phyloP scores from a whole-genome alignment of 2,329 filamentous ascomycete genomes.

The Botrytis paeoniae region DNA sequence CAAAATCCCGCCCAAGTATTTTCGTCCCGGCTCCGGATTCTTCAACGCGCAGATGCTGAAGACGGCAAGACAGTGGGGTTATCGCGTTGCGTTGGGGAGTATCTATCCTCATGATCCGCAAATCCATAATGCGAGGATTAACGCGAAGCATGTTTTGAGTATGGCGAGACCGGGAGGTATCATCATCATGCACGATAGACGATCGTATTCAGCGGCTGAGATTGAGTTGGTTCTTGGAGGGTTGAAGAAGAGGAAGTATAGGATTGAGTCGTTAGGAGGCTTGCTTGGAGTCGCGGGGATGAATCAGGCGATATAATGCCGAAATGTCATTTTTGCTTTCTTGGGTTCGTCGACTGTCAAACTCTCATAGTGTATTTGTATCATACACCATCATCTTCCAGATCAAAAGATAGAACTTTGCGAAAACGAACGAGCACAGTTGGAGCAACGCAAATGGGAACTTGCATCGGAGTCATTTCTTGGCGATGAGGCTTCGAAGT shows the following conservation, averaged over 20 bases:
- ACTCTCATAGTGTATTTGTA: background rate
- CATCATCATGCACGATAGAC: constrained; percentile 81
- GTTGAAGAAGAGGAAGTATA: constrained; percentile 66
- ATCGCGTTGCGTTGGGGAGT: constrained; percentile 73
- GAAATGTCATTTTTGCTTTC: background rate
- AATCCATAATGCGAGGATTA: constrained; percentile 65
- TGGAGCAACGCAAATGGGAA: background rate
- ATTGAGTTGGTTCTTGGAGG: constrained; percentile 68
- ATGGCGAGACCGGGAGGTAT: constrained; percentile 75
- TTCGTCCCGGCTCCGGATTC: constrained; percentile 80
- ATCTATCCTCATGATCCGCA: constrained; percentile 93
- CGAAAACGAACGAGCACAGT: background rate
- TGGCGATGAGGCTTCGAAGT: background rate
- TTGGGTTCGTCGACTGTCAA: background rate
- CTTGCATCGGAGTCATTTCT: background rate
- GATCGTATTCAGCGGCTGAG: constrained; percentile 82
- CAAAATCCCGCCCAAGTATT: constrained; percentile 53
- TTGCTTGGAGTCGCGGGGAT: constrained; percentile 47
- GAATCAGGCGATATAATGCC: background rate
- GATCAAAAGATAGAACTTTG: background rate
- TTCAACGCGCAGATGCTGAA: constrained; percentile 70
- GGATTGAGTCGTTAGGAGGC: constrained; percentile 67
- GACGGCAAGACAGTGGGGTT: constrained; percentile 59
- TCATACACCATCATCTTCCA: background rate
- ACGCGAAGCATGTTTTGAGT: constrained; percentile 76